Conservation (phyloP, 768 basidiomycete genomes). For the Collybia nuda region DNA sequence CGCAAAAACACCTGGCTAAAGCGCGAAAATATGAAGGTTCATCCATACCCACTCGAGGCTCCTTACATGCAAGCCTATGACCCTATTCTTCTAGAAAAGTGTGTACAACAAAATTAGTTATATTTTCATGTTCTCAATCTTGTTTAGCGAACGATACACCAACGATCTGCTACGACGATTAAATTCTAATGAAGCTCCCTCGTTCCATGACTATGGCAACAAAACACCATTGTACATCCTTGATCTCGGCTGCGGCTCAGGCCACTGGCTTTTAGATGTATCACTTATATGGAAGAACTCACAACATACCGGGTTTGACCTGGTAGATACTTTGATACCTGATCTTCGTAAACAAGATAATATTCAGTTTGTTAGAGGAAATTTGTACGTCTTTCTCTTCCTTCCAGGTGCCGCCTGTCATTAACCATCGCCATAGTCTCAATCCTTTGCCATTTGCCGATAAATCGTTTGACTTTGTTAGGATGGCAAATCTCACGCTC, state of each 20-base stretch:
- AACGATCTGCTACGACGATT: conserved; percentile 57
- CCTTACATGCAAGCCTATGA: conserved; percentile 73
- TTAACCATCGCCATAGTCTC: conserved; percentile 33
- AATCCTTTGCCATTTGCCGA: conserved; percentile 61
- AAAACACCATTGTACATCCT: conserved; percentile 56
- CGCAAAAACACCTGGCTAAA: conserved; percentile 37
- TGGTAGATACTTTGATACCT: conserved; percentile 48
- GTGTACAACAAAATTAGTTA: conserved; percentile 20
- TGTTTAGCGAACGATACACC: conserved; percentile 58
- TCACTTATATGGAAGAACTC: conserved; percentile 61
- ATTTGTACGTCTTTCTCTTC: conserved; percentile 55
- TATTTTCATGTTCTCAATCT: conserved; percentile 1
- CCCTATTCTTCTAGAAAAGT: conserved; percentile 58
- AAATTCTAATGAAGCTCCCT: conserved; percentile 50
- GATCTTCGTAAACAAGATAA: conserved; percentile 37
- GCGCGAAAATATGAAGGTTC: conserved; percentile 48
- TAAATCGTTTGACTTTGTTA: conserved; percentile 67
- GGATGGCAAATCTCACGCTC: conserved; percentile 68
- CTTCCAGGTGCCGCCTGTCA: neutral
- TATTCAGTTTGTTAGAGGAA: conserved; percentile 55
- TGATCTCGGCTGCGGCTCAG: conserved; percentile 76
- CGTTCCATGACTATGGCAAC: conserved; percentile 54
- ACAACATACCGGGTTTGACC: conserved; percentile 64
- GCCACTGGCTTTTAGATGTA: conserved; percentile 66
- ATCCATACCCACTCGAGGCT: conserved; percentile 49